phyloP scores from a whole-genome alignment of 2,329 filamentous ascomycete genomes.

The Zasmidium citrigriseum region DNA sequence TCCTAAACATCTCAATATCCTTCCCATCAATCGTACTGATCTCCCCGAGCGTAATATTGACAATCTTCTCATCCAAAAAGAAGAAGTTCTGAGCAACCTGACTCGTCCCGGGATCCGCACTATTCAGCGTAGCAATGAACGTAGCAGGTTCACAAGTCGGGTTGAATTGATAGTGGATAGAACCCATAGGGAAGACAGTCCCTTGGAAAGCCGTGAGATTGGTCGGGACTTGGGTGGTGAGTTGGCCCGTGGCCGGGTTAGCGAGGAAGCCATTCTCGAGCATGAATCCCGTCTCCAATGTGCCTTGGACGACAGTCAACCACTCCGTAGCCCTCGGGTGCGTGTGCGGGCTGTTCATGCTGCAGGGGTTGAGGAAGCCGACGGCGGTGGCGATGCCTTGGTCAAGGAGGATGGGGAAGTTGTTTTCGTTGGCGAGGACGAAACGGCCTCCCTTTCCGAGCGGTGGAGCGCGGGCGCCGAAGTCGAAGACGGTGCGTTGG shows the following conservation, averaged over 20 bases:
- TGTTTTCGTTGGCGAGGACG: slow-evolving; percentile 19
- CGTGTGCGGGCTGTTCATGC: slow-evolving; percentile 48
- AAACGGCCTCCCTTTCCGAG: slow-evolving; percentile 14
- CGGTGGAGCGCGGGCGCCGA: slow-evolving; percentile 7
- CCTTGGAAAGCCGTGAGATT: slow-evolving; percentile 44
- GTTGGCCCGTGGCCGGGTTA: slow-evolving; percentile 5
- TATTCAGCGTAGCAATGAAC: slow-evolving; percentile 47
- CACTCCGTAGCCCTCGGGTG: slow-evolving; percentile 53
- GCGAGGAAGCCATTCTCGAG: slow-evolving; percentile 46
- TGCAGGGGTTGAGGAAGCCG: slow-evolving; percentile 40
- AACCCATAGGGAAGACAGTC: slow-evolving; percentile 46
- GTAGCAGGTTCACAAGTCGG: slow-evolving; percentile 45
- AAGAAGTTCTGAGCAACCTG: slow-evolving; percentile 49
- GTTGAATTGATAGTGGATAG: slow-evolving; percentile 54
- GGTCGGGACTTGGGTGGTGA: slow-evolving; percentile 41
- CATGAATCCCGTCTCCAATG: slow-evolving; percentile 47
- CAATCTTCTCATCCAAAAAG: slow-evolving; percentile 16
- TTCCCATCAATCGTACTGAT: slow-evolving; percentile 12
- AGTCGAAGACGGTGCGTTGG: slow-evolving; percentile 21
- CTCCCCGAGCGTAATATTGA: slow-evolving; percentile 17
- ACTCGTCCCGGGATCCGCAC: slow-evolving; percentile 45
- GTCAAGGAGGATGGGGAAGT: slow-evolving; percentile 19
- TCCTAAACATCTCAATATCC: slow-evolving; percentile 20
- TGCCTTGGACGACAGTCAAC: slow-evolving; percentile 46
- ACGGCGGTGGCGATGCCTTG: slow-evolving; percentile 19